Evolutionary conservation across 2,329 filamentous ascomycete species (phyloP), one percentile per base, ranked within the genome.

Genomic region (Daldinia eschscholtzii): DNA sequence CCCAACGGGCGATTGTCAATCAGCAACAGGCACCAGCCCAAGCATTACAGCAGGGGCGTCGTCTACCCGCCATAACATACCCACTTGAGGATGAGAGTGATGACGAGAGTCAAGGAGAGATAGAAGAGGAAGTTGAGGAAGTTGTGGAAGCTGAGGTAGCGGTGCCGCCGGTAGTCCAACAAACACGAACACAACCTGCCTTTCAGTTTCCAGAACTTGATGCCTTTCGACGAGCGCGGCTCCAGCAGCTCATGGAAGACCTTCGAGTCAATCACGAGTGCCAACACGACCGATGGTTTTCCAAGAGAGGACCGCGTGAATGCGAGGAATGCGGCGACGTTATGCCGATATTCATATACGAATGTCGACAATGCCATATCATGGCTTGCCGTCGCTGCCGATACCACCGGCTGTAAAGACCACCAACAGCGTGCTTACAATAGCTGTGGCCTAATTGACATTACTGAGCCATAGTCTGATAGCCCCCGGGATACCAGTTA

Each of bases 321-420:
- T 78, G 76, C 33, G 76, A 75, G 46, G 67, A 72, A 41, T 77
- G 76, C 30, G 7, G 41, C 13, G 28, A 74, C n/a, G 12, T 30
- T 1, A 74, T 87, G 50, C 79, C 74, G 0, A 0, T 68, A 0
- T 88, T 78, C 67, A 85, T 88, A 12, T 84, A 80, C 30, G 81
- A 85, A 63, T 87, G 86, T 66, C 55, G 44, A 0, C 77, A 81
- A 56, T 88, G 86, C 64, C 74, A 75, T 3, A 73, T 85, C 3
- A 75, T 79, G 73, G 83, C 80, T 23, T 88, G 86, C 61, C 77
- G 80, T n/a, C 73, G 80, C 3, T 88, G 86, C 63, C 74, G 80
- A 33, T 80, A 70, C 48, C 84, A 87, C 65, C 80, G 83, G 7
- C n/a, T 63, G 13, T 65, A 33, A 53, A 53, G 1, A 23, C 28